Evolutionary conservation across 129 eudicot genomes (phyloP).

Genomic region (Solidago caesia): DNA sequence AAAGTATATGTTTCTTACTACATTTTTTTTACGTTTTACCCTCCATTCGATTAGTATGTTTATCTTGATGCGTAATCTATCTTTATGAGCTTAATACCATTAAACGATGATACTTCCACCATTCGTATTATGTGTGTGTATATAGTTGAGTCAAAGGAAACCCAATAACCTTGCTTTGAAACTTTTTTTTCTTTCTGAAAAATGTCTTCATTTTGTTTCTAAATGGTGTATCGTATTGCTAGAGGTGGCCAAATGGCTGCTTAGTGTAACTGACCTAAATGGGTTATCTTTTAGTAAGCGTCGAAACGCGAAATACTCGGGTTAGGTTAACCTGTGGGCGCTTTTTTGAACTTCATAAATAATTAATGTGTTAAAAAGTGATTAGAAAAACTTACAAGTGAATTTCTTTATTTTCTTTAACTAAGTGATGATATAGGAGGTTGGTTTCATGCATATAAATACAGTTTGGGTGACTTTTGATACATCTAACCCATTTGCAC

Average conservation of each 20-base stretch:
- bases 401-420: no score
- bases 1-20: conserved; percentile 52
- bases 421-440: no score
- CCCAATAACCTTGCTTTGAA: not conserved
- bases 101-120: not conserved
- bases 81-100: not conserved
- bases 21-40: not conserved
- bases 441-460: not conserved
- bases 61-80: not conserved
- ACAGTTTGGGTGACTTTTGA: not conserved
- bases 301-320: no score
- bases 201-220: not conserved
- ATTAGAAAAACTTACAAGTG: no score
- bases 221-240: not conserved
- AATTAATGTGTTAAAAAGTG: not conserved
- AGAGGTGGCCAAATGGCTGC: not conserved
- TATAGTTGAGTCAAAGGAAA: not conserved
- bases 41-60: not conserved
- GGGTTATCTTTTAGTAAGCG: not conserved
- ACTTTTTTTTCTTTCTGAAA: not conserved
- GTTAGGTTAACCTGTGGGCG: not conserved
- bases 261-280: not conserved
- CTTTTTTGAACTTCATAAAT: not conserved
- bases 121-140: no score
- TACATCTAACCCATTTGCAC: not conserved